These are phyloP conservation scores for Ogataea philodendri DNA, from an alignment of 805 yeast species.

Conservation along the genomic window DNA sequence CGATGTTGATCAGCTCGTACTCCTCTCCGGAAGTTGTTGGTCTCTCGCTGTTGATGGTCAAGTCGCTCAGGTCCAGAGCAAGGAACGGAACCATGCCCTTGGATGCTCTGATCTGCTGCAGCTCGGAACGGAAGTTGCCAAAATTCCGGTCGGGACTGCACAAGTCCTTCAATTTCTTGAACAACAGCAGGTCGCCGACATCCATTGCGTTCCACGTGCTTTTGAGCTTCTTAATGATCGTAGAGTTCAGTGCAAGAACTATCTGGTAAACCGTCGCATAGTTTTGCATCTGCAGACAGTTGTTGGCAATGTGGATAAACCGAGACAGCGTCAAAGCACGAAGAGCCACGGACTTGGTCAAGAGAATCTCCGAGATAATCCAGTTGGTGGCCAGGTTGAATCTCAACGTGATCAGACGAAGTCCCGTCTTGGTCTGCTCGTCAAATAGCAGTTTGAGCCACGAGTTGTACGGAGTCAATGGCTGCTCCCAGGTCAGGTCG, in stretches of 20 bases:
- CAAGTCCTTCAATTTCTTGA: slow-evolving; percentile 65
- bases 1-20: slow-evolving; percentile 65
- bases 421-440: slow-evolving; percentile 51
- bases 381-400: slow-evolving; percentile 89
- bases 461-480: slow-evolving; percentile 65
- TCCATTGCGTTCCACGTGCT: slow-evolving; percentile 74
- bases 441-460: slow-evolving; percentile 78
- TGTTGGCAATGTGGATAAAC: slow-evolving; percentile 81
- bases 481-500: slow-evolving; percentile 70
- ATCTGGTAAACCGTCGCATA: slow-evolving; percentile 87
- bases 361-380: slow-evolving; percentile 82
- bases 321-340: slow-evolving; percentile 73
- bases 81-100: slow-evolving; percentile 88
- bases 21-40: slow-evolving; percentile 41
- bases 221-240: slow-evolving; percentile 53
- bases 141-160: slow-evolving; percentile 78
- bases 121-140: slow-evolving; percentile 57
- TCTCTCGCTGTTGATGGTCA: slow-evolving; percentile 69
- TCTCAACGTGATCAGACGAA: slow-evolving; percentile 76
- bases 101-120: slow-evolving; percentile 54
- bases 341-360: slow-evolving; percentile 60
- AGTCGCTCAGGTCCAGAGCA: slow-evolving; percentile 80
- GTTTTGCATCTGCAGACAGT: slow-evolving; percentile 71
- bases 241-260: slow-evolving; percentile 73
- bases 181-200: slow-evolving; percentile 66